Evolutionary conservation across 192 early-diverging fungal genomes (phyloP).

Genomic region (Jimgerdemannia flammicorona): DNA sequence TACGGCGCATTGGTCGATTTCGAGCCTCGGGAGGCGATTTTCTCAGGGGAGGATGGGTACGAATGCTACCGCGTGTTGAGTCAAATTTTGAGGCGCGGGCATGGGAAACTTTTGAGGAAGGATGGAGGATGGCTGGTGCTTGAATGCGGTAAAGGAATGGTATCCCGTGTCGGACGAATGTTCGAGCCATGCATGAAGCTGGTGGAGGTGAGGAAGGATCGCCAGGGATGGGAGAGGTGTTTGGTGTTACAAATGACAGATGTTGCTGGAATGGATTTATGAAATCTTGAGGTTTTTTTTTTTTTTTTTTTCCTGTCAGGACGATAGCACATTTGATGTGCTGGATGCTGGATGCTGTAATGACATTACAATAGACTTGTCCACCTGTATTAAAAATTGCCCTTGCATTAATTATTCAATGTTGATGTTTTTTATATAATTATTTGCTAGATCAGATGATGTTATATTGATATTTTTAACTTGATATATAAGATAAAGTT

Average conservation of each 20-base stretch:
- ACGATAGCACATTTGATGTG: too few relatives aligned
- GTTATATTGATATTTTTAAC: too few relatives aligned
- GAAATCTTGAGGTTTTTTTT: too few relatives aligned
- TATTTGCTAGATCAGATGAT: too few relatives aligned
- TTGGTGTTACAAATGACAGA: conserved; percentile 36
- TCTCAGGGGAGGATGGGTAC: conserved; percentile 60
- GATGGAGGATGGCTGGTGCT: conserved; percentile 35
- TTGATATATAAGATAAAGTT: too few relatives aligned
- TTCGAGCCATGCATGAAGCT: conserved; percentile 40
- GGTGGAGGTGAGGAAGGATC: conserved; percentile 35
- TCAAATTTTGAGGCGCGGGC: conserved; percentile 11
- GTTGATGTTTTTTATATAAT: too few relatives aligned
- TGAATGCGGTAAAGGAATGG: conserved; percentile 63
- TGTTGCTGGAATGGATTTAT: neutral
- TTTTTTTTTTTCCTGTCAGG: too few relatives aligned
- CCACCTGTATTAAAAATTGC: too few relatives aligned
- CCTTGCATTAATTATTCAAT: too few relatives aligned
- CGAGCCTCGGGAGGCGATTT: conserved; percentile 64
- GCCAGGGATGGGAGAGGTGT: conserved; percentile 53
- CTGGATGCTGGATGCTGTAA: too few relatives aligned
- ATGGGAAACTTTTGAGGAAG: conserved; percentile 20
- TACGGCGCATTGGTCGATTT: conserved; percentile 34
- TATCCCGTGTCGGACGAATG: conserved; percentile 40
- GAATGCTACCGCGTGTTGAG: conserved; percentile 53
- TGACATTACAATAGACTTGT: too few relatives aligned